A percentile compares a stretch with the other conserved stretches of the same genome.
phyloP scores from a whole-genome alignment of 306 rosid species.

The Cicer arietinum region DNA sequence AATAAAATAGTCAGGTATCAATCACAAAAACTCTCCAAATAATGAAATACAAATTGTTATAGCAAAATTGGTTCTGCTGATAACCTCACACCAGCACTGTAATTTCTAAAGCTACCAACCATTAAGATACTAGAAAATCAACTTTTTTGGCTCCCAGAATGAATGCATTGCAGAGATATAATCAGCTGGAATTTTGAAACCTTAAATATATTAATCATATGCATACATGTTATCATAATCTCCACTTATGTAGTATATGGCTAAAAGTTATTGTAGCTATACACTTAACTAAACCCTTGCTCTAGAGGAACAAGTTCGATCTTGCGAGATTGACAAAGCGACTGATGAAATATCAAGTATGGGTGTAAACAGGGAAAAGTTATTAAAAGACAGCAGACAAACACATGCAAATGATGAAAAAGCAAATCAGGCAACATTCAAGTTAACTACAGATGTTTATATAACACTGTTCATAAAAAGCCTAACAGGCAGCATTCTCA shows the following conservation, averaged over 20 bases:
- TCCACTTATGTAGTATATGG: background rate
- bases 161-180: background rate
- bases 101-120: background rate
- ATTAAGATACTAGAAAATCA: background rate
- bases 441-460: constrained; percentile 35
- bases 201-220: background rate
- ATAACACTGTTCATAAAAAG: constrained; percentile 41
- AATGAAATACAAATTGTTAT: background rate
- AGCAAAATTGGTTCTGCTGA: background rate
- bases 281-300: background rate
- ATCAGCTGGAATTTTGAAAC: background rate
- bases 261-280: background rate
- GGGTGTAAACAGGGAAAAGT: background rate
- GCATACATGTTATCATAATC: background rate
- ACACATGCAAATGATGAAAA: background rate
- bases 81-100: background rate
- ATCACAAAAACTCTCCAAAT: background rate
- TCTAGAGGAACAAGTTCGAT: background rate
- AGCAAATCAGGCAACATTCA: constrained; percentile 20
- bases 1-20: constrained; percentile 1
- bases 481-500: constrained; percentile 33
- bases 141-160: background rate
- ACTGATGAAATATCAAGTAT: constrained; percentile 6
- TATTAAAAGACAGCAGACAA: constrained; percentile 7
- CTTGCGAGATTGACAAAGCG: background rate